Evolutionary conservation across 768 basidiomycete species (phyloP), one percentile per base, ranked within the genome.

Genomic region (Lentinula guzmanii): DNA sequence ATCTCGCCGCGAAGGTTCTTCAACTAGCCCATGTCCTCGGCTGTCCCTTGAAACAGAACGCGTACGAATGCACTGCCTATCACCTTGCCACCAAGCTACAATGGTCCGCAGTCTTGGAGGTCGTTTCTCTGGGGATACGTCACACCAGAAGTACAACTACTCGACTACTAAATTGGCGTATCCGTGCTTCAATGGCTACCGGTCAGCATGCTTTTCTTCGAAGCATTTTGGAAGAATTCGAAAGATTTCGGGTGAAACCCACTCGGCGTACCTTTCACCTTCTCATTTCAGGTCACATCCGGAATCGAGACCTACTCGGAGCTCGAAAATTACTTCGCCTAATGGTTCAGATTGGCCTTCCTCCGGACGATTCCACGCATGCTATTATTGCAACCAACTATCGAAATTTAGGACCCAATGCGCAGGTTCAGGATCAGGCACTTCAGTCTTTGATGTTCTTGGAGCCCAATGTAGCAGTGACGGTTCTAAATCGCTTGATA

Each of bases 91-190:
- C 71, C 7, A 67, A 68, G 52, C 75, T 73, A 31, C 68, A 75
- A 31, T 91, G 90, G 89, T 62, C 71, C 37, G 67, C 74, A 11
- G 71, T 92, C 3, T 72, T 83, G 18, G 63, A 71, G 21, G 67
- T 84, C 16, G 81, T 84, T 57, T 70, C 73, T 31, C 73, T 84
- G 18, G 87, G 80, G 54, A 76, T 74, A 63, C 69, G 74, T 39
- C 80, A 85, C 21, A 76, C 79, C 15, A 80, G 81, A 46, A 75
- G 73, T 57, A 76, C 79, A 2, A 86, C 83, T 3, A 65, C 72
- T 34, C 80, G 84, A 35, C 75, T 92, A 24, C 77, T 93, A 63
- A 85, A 93, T 69, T 91, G 89, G 89, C 82, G 82, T 52, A 75
- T 81, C 7, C 82, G 83, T 41, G 86, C 89, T 1, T 67, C 84